phyloP scores from a whole-genome alignment of 2,329 filamentous ascomycete species.

The Pezicula neosporulosa region DNA sequence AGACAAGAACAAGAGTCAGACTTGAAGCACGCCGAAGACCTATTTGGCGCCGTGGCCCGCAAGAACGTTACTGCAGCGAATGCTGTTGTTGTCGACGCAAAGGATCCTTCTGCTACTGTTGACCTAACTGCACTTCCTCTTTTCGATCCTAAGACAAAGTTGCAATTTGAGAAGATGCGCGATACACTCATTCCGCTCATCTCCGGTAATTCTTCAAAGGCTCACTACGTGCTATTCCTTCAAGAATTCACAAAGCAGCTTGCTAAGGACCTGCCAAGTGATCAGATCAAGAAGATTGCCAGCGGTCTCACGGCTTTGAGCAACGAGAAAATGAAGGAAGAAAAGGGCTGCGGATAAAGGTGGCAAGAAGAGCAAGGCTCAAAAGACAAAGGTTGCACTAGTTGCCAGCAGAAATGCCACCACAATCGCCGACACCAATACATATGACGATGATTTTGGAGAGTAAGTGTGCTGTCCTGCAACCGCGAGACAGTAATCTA shows the following conservation, averaged over 20 bases:
- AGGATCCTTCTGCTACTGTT: slow-evolving; percentile 73
- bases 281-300: slow-evolving; percentile 95
- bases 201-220: slow-evolving; percentile 73
- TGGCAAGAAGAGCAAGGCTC: slow-evolving; percentile 94
- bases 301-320: slow-evolving; percentile 82
- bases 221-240: slow-evolving; percentile 85
- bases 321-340: slow-evolving; percentile 98
- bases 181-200: slow-evolving; percentile 78
- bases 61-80: slow-evolving; percentile 63
- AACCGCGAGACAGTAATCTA: slow-evolving; percentile 10
- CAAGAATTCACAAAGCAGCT: slow-evolving; percentile 89
- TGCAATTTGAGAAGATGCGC: slow-evolving; percentile 78
- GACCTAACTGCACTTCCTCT: slow-evolving; percentile 77
- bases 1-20: slow-evolving; percentile 84
- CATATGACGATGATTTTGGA: slow-evolving; percentile 82
- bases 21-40: slow-evolving; percentile 83
- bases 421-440: slow-evolving; percentile 64
- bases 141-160: slow-evolving; percentile 86
- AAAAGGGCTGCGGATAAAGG: slow-evolving; percentile 91
- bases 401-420: slow-evolving; percentile 57
- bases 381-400: slow-evolving; percentile 88
- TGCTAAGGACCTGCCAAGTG: slow-evolving; percentile 80
- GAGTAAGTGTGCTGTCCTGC: slow-evolving; percentile 61
- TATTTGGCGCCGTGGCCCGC: slow-evolving; percentile 76
- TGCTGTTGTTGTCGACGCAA: slow-evolving; percentile 65